Evolutionary conservation across 1,139 yeast genomes (phyloP), one percentile per base, ranked within the genome.

Genomic region (Candida labiduridarum): DNA sequence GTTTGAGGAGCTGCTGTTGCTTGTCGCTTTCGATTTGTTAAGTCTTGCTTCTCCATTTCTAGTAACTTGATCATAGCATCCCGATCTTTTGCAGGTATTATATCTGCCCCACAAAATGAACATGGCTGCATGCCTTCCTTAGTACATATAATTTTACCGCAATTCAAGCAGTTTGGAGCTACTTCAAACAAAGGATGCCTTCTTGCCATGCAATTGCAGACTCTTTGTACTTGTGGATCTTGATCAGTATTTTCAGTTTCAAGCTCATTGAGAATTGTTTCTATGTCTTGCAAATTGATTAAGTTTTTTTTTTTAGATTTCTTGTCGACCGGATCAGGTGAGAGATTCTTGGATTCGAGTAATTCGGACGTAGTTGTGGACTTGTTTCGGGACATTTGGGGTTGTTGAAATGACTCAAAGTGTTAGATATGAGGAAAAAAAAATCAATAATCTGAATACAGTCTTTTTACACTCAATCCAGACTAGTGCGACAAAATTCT

Each of bases 61-160:
- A 87, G 68, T 7, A 84, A 66, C 9, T 74, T 68, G 39, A 79
- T 68, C 44, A 94, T 85, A 44, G 82, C 84, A n/a, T 61, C 71
- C 57, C 81, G 78, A 55, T 90, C 96, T 18, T 78, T 78, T 8
- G 68, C 63, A 4, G 84, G 77, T 15, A 94, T 73, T 36, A 94
- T 69, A 33, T 84, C 87, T 22, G 76, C 66, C 0, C 91, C 90
- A 70, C 99, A 94, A 56, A 72, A 88, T 2, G 95, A 80, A 64
- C 99, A 95, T 4, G 95, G 95, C 49, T 91, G 90, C n/a, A 84
- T 65, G 0, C 98, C 98, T 63, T 95, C 98, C 59, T 85, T 85
- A 3, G 79, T 78, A 70, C 99, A 95, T 2, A 94, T 88, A 38
- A 95, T 89, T 64, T 91, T 90, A 10, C 99, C 99, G 67, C 99